Percentiles rank a stretch among this genome's conserved stretches.
These are phyloP conservation scores for Penicillium robsamsonii DNA, from an alignment of 495 filamentous ascomycete species.

Conservation along the genomic window DNA sequence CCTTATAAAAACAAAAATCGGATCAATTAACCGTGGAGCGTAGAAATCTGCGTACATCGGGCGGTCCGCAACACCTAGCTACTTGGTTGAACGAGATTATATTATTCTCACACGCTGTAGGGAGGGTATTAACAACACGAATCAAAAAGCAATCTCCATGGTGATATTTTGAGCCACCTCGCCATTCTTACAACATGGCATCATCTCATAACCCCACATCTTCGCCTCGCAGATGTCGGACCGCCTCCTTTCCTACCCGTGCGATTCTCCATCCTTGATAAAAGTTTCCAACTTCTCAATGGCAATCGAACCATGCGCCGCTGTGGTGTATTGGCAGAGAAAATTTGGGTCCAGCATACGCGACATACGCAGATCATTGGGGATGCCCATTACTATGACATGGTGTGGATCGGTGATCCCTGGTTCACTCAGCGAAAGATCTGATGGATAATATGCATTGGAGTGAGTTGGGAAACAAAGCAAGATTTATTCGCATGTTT, in stretches of 20 bases:
- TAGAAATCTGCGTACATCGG: too few relatives aligned
- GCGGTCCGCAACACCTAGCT: too few relatives aligned
- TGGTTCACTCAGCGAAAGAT: not conserved
- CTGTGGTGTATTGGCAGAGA: constrained; percentile 39
- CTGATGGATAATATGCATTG: not conserved
- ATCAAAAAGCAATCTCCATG: constrained; percentile 5
- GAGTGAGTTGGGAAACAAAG: not conserved
- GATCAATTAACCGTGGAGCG: too few relatives aligned
- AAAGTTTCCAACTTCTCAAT: constrained; percentile 25
- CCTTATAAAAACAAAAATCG: too few relatives aligned
- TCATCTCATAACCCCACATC: constrained; percentile 31
- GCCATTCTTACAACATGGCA: constrained; percentile 17
- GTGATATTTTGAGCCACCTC: not conserved
- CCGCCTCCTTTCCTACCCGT: constrained; percentile 38
- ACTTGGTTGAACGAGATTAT: not conserved
- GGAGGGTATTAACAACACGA: constrained; percentile 13
- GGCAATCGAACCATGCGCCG: constrained; percentile 39
- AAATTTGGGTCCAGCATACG: constrained; percentile 35
- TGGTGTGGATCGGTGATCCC: not conserved
- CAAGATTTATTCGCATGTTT: not conserved
- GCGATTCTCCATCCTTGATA: constrained; percentile 36
- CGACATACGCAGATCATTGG: constrained; percentile 41
- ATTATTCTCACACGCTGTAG: not conserved
- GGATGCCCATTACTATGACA: too few relatives aligned
- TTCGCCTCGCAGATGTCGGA: constrained; percentile 16